phyloP scores from a whole-genome alignment of 1,139 yeast species.

The Magnusiomyces fungicola region DNA sequence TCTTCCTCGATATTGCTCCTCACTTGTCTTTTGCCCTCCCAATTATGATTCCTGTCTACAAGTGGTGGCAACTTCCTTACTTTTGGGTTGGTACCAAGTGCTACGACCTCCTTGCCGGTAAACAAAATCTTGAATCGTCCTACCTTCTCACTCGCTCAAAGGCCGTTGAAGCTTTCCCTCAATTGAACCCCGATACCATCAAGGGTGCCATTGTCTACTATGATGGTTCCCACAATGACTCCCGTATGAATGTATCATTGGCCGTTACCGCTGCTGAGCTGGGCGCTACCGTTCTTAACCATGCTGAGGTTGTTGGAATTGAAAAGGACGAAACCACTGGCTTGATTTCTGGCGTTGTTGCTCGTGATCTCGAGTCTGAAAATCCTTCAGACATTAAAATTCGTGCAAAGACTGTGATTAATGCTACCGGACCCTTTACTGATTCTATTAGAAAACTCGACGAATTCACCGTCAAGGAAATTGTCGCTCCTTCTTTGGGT shows the following conservation, averaged over 20 bases:
- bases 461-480: conserved; percentile 46
- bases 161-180: conserved; percentile 76
- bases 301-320: conserved; percentile 71
- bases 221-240: conserved; percentile 91
- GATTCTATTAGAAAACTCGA: conserved; percentile 86
- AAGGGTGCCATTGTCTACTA: conserved; percentile 92
- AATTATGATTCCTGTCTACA: conserved; percentile 90
- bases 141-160: conserved; percentile 63
- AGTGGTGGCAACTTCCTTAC: conserved; percentile 95
- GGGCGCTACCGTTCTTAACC: conserved; percentile 88
- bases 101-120: conserved; percentile 91
- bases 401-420: conserved; percentile 68
- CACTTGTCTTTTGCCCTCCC: conserved; percentile 84
- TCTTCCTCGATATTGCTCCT: conserved; percentile 87
- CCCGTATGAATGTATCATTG: conserved; percentile 81
- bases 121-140: conserved; percentile 73
- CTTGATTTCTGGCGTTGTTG: conserved; percentile 67
- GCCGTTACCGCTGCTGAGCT: conserved; percentile 79
- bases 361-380: conserved; percentile 60
- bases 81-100: conserved; percentile 86
- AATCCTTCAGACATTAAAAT: conserved; percentile 33
- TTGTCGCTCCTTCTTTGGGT: conserved; percentile 94
- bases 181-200: conserved; percentile 70
- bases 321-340: conserved; percentile 53
- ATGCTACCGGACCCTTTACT: conserved; percentile 93